These are phyloP conservation scores for Backusella liffmaniae DNA, from an alignment of 192 early-diverging fungal genomes.

Conservation along the genomic window DNA sequence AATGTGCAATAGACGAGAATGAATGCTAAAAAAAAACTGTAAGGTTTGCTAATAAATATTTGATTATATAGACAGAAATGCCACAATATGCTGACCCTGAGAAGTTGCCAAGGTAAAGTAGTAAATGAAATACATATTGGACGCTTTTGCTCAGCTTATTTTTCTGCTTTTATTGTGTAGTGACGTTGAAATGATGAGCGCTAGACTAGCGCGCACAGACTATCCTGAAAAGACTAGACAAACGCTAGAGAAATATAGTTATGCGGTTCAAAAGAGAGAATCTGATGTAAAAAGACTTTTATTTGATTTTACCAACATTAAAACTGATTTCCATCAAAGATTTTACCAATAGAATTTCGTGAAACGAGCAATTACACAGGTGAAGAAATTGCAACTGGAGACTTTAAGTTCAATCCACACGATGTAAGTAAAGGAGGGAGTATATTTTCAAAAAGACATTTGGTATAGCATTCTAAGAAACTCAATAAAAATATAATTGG, in stretches of 20 bases:
- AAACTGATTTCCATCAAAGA: neutral
- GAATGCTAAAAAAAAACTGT: neutral
- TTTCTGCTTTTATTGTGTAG: neutral
- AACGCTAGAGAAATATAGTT: neutral
- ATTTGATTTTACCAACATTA: neutral
- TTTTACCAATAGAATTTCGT: neutral
- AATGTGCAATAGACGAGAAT: neutral
- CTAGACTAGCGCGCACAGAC: neutral
- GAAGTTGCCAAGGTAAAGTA: neutral
- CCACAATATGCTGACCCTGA: neutral
- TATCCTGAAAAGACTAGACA: neutral
- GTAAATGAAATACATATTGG: neutral
- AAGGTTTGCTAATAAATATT: neutral
- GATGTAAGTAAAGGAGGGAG: neutral
- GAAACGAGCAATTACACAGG: neutral
- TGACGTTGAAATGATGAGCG: neutral
- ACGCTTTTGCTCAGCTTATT: neutral
- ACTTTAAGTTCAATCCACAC: neutral
- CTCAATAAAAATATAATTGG: neutral
- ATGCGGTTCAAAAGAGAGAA: neutral
- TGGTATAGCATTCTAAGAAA: neutral
- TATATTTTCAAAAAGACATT: neutral
- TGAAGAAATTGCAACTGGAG: neutral
- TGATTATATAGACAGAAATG: neutral
- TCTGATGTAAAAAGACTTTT: neutral